These are phyloP conservation scores for Teratosphaeria epicoccoides DNA, from an alignment of 2,329 filamentous ascomycete species.

Conservation along the genomic window DNA sequence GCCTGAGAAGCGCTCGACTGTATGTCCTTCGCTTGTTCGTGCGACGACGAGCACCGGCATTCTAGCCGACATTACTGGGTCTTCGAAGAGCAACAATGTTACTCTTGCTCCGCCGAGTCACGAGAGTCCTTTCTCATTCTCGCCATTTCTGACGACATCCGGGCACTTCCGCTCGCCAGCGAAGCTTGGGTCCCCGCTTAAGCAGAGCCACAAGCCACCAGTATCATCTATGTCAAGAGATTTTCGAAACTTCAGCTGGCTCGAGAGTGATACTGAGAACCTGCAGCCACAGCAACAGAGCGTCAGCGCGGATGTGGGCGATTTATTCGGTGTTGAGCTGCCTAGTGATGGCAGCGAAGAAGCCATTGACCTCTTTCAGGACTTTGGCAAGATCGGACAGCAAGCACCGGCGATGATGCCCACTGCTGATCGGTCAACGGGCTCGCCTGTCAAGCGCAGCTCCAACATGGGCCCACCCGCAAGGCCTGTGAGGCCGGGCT, in stretches of 20 bases:
- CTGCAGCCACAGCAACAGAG: slow-evolving; percentile 7
- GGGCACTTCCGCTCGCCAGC: slow-evolving; percentile 16
- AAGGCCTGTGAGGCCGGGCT: slow-evolving; percentile 11
- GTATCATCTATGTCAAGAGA: slow-evolving; percentile 7
- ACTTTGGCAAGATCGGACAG: slow-evolving; percentile 62
- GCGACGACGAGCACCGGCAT: slow-evolving; percentile 51
- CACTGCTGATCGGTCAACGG: slow-evolving; percentile 17
- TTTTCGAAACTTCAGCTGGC: slow-evolving; percentile 14
- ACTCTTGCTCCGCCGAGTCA: slow-evolving; percentile 14
- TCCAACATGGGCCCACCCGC: slow-evolving; percentile 19
- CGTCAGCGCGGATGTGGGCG: slow-evolving; percentile 37
- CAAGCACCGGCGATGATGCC: slow-evolving; percentile 1
- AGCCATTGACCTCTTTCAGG: slow-evolving; percentile 61
- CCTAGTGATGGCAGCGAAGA: slow-evolving; percentile 48
- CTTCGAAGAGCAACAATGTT: slow-evolving; percentile 39
- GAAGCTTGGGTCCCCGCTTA: slow-evolving; percentile 24
- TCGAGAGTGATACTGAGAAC: slow-evolving; percentile 19
- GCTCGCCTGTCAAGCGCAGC: slow-evolving; percentile 22
- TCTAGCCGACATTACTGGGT: slow-evolving; percentile 50
- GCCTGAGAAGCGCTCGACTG: slow-evolving; percentile 54
- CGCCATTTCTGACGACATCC: slow-evolving; percentile 20
- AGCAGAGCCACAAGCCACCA: slow-evolving; percentile 18
- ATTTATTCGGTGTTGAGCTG: slow-evolving; percentile 46
- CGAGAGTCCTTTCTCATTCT: slow-evolving; percentile 21
- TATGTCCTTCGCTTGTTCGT: slow-evolving; percentile 52